Evolutionary conservation across 2,329 filamentous ascomycete species (phyloP).

Genomic region (Phaeosphaeriaceae sp.): DNA sequence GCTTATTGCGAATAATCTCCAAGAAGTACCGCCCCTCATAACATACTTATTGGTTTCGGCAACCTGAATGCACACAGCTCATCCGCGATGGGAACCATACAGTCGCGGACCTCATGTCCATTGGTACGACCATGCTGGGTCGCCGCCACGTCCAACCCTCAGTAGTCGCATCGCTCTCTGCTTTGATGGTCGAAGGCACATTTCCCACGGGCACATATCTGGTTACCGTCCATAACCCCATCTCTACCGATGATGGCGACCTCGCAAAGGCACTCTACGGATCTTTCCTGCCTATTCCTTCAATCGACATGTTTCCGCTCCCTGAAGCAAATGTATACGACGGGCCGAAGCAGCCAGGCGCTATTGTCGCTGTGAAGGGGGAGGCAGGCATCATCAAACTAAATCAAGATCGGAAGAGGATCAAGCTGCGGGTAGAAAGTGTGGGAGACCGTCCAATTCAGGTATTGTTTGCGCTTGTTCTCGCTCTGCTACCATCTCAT

Average conservation of each 20-base stretch:
- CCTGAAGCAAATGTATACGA: conserved; percentile 70
- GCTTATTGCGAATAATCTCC: conserved; percentile 85
- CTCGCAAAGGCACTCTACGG: conserved; percentile 87
- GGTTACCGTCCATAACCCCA: conserved; percentile 90
- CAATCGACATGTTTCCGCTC: conserved; percentile 69
- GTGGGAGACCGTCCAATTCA: conserved; percentile 90
- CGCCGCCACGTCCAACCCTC: conserved; percentile 88
- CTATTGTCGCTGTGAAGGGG: conserved; percentile 73
- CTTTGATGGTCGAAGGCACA: conserved; percentile 93
- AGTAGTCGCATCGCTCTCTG: conserved; percentile 77
- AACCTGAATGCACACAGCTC: conserved; percentile 60
- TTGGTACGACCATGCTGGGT: conserved; percentile 90
- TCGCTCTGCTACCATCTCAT: conserved; percentile 7
- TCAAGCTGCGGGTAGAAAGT: conserved; percentile 78
- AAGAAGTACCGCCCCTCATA: conserved; percentile 66
- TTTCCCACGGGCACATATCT: conserved; percentile 91
- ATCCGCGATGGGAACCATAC: conserved; percentile 95
- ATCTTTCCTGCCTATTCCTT: conserved; percentile 84
- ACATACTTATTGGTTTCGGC: conserved; percentile 7
- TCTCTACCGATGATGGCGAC: conserved; percentile 85
- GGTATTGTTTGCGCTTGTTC: conserved; percentile 54
- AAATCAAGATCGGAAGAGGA: conserved; percentile 76
- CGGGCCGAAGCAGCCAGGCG: conserved; percentile 74
- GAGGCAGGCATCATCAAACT: conserved; percentile 68
- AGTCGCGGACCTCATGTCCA: conserved; percentile 90